A percentile compares a stretch with the other conserved stretches of the same genome.
Evolutionary conservation across 2,329 filamentous ascomycete genomes (phyloP).

Genomic region (Fusarium poae): DNA sequence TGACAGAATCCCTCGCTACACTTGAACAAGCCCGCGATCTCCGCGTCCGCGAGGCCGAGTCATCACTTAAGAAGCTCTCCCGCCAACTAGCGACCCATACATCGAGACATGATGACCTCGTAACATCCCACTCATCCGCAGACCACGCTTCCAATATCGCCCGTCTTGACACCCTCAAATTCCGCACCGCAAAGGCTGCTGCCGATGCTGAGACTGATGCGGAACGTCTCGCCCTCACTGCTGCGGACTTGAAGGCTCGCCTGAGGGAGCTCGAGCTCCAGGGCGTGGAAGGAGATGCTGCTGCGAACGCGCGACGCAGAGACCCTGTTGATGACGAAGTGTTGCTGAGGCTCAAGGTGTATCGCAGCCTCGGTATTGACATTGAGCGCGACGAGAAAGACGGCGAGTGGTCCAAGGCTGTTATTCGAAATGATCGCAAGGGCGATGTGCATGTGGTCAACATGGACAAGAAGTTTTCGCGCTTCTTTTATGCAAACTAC

Average conservation of each 20-base stretch:
- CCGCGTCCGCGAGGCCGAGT: constrained; percentile 78
- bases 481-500: constrained; percentile 94
- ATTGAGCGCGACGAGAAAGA: constrained; percentile 79
- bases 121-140: constrained; percentile 79
- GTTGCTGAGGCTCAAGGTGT: constrained; percentile 86
- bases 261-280: constrained; percentile 88
- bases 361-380: constrained; percentile 90
- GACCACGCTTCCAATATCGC: constrained; percentile 88
- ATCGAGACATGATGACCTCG: constrained; percentile 81
- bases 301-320: constrained; percentile 49
- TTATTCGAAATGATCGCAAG: constrained; percentile 86
- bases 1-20: constrained; percentile 84
- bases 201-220: constrained; percentile 92
- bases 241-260: constrained; percentile 79
- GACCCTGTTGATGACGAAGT: constrained; percentile 73
- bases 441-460: constrained; percentile 96
- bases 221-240: constrained; percentile 86
- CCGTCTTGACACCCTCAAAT: constrained; percentile 91
- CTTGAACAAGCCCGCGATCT: constrained; percentile 87
- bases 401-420: constrained; percentile 86
- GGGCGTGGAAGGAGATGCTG: constrained; percentile 78
- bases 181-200: constrained; percentile 91
- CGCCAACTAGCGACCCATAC: constrained; percentile 81
- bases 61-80: constrained; percentile 76
- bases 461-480: constrained; percentile 90